Conservation (phyloP, 495 filamentous ascomycete genomes). For the Hapsidospora chrysogenum region DNA sequence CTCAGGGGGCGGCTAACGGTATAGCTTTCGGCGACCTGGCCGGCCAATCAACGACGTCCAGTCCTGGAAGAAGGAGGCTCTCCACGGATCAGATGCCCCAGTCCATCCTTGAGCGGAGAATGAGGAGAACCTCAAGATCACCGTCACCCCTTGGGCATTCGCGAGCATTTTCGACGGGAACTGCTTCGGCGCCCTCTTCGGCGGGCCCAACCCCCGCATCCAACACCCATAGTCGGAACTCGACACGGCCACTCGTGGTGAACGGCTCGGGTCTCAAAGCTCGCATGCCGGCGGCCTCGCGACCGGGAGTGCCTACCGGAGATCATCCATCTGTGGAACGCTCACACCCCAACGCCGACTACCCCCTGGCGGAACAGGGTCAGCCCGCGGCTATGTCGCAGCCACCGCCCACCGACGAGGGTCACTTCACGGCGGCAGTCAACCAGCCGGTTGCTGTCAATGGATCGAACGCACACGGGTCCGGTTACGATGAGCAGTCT, state of each 20-base stretch:
- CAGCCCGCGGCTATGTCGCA: not conserved
- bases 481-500: slow-evolving; percentile 12
- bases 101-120: slow-evolving; percentile 29
- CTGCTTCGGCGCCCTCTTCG: slow-evolving; percentile 18
- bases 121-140: slow-evolving; percentile 34
- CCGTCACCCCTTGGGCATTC: slow-evolving; percentile 34
- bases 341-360: no score
- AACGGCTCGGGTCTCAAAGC: slow-evolving; percentile 21
- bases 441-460: slow-evolving; percentile 1
- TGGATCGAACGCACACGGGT: no score
- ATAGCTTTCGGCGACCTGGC: slow-evolving; percentile 27
- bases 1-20: slow-evolving; percentile 16
- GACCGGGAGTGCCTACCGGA: no score
- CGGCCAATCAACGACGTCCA: slow-evolving; percentile 6
- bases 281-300: slow-evolving; percentile 6
- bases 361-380: no score
- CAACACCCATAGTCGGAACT: slow-evolving; percentile 12
- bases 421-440: no score
- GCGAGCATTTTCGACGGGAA: slow-evolving; percentile 24
- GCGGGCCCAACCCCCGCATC: slow-evolving; percentile 12
- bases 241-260: slow-evolving; percentile 21
- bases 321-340: no score
- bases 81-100: slow-evolving; percentile 34
- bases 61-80: slow-evolving; percentile 18
- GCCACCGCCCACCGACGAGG: no score